Evolutionary conservation across 2,329 filamentous ascomycete species (phyloP).

Genomic region (Cadophora gregata): DNA sequence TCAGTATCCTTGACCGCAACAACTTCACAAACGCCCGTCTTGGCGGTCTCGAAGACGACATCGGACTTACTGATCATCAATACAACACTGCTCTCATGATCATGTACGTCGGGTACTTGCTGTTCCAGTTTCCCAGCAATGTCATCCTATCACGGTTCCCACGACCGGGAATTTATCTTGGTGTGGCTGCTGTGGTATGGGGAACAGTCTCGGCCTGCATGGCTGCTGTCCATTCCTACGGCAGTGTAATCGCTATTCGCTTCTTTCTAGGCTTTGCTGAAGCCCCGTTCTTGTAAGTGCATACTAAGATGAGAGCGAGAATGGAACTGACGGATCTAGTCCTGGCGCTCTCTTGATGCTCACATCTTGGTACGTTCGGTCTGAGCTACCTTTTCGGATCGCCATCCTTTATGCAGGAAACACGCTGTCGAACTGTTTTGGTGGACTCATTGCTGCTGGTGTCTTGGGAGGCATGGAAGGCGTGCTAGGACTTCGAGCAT

Average conservation of each 20-base stretch:
- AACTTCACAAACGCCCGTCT: constrained; percentile 32
- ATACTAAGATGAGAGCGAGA: neutral
- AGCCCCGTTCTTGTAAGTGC: constrained; percentile 50
- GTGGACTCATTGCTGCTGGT: constrained; percentile 49
- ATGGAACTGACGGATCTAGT: constrained; percentile 45
- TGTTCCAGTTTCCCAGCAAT: constrained; percentile 49
- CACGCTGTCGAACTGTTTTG: constrained; percentile 49
- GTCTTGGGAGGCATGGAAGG: constrained; percentile 40
- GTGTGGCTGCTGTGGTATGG: constrained; percentile 48
- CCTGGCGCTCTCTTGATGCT: constrained; percentile 35
- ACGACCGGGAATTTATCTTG: constrained; percentile 39
- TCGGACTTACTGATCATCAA: constrained; percentile 49
- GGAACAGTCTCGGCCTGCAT: constrained; percentile 51
- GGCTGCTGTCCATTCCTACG: constrained; percentile 45
- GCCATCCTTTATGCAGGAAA: constrained; percentile 42
- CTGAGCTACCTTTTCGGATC: constrained; percentile 52
- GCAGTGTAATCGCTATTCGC: constrained; percentile 35
- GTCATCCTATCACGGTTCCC: constrained; percentile 46
- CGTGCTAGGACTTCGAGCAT: constrained; percentile 15
- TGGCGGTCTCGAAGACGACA: constrained; percentile 30
- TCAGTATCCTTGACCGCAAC: constrained; percentile 45
- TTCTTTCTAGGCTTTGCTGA: constrained; percentile 43
- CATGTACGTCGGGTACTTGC: constrained; percentile 44
- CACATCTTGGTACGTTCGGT: constrained; percentile 51
- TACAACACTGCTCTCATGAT: constrained; percentile 39